phyloP scores from a whole-genome alignment of 2,329 filamentous ascomycete genomes.

The Pseudohalonectria lignicola region DNA sequence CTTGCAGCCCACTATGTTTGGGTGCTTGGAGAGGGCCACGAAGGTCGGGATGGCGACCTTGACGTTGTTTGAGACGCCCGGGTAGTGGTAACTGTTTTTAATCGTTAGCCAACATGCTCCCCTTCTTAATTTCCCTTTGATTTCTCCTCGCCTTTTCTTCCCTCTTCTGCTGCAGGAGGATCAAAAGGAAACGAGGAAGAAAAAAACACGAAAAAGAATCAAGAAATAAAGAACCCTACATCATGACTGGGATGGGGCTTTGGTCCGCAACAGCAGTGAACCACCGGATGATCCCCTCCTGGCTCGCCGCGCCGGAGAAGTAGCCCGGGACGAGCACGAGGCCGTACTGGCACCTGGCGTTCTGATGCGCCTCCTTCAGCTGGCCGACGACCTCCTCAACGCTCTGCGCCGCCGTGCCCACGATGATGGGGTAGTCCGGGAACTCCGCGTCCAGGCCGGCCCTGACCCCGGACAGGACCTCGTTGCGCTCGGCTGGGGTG shows the following conservation, averaged over 20 bases:
- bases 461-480: slow-evolving; percentile 60
- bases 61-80: slow-evolving; percentile 54
- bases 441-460: slow-evolving; percentile 60
- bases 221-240: no score
- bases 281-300: slow-evolving; percentile 50
- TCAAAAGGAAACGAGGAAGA: no score
- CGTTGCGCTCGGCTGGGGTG: slow-evolving; percentile 55
- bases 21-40: slow-evolving; percentile 43
- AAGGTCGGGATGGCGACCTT: slow-evolving; percentile 48
- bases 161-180: no score
- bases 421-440: slow-evolving; percentile 57
- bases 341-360: slow-evolving; percentile 50
- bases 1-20: slow-evolving; percentile 59
- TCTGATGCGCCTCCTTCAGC: slow-evolving; percentile 20
- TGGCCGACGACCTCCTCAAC: slow-evolving; percentile 61
- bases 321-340: slow-evolving; percentile 55
- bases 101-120: no score
- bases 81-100: slow-evolving; percentile 42
- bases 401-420: slow-evolving; percentile 64
- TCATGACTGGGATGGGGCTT: slow-evolving; percentile 47
- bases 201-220: no score
- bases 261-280: slow-evolving; percentile 49
- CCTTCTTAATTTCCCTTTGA: no score
- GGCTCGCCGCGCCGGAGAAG: slow-evolving; percentile 46
- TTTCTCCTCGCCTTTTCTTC: no score